Percentiles rank a stretch among this genome's conserved stretches.
Evolutionary conservation across 1,284 basidiomycete species (phyloP).

Genomic region (Pisolithus thermaeus): DNA sequence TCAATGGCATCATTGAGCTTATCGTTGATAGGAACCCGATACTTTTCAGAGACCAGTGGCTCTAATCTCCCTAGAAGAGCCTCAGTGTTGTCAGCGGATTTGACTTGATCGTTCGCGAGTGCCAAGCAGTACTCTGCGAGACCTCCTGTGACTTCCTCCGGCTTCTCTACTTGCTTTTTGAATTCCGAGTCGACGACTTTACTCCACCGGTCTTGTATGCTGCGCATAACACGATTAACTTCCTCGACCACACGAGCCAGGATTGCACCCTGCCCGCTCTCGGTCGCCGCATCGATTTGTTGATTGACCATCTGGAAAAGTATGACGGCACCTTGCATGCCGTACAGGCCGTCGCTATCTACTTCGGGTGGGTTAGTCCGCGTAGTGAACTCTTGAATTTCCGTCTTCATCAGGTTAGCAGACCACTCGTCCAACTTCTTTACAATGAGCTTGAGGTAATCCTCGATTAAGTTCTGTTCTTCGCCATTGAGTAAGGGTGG

Average conservation of each 20-base stretch:
- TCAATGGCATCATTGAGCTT: constrained; percentile 94
- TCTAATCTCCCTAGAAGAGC: constrained; percentile 82
- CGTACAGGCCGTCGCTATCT: constrained; percentile 86
- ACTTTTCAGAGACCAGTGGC: constrained; percentile 90
- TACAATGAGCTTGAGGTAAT: constrained; percentile 91
- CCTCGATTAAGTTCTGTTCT: constrained; percentile 90
- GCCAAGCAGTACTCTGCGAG: constrained; percentile 96
- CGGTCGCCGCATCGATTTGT: constrained; percentile 91
- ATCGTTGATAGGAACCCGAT: constrained; percentile 78
- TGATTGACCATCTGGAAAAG: constrained; percentile 99
- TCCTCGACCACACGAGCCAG: constrained; percentile 89
- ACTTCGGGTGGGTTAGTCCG: constrained; percentile 85
- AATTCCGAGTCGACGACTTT: constrained; percentile 81
- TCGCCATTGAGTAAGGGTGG: constrained; percentile 91
- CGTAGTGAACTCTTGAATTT: constrained; percentile 79
- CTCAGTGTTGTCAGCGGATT: constrained; percentile 92
- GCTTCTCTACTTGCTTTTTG: constrained; percentile 83
- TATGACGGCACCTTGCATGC: constrained; percentile 89
- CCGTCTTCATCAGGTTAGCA: constrained; percentile 88
- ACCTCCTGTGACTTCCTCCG: constrained; percentile 84
- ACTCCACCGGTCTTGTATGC: constrained; percentile 88
- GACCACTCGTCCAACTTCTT: constrained; percentile 98
- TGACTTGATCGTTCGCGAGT: constrained; percentile 98
- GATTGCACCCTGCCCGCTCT: constrained; percentile 93
- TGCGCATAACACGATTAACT: constrained; percentile 83